Evolutionary conservation across 1,284 basidiomycete genomes (phyloP), one percentile per base, ranked within the genome.

Genomic region (Puccinia polysora): DNA sequence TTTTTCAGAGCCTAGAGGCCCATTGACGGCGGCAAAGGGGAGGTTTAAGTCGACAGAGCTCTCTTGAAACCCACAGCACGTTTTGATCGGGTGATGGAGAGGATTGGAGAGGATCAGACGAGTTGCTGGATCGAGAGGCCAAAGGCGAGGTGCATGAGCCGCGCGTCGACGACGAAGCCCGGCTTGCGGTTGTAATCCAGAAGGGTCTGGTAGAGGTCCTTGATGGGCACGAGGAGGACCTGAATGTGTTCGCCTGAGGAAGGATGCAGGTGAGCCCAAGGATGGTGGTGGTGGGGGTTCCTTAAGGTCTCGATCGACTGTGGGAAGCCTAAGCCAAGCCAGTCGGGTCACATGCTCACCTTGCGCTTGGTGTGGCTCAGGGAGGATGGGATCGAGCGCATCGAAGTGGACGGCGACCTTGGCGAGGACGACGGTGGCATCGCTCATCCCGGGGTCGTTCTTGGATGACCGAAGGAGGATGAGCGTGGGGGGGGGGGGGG

Each of bases 61-160:
- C n/a, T n/a, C n/a, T n/a, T n/a, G n/a, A n/a, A n/a, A n/a, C n/a
- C n/a, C n/a, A n/a, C n/a, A n/a, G n/a, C n/a, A n/a, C n/a, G n/a
- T n/a, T n/a, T n/a, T n/a, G n/a, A n/a, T n/a, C n/a, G n/a, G n/a
- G n/a, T n/a, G n/a, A n/a, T n/a, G n/a, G n/a, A n/a, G n/a, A n/a
- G n/a, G n/a, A 28, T 55, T 55, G 6, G 23, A 18, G 4, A 25
- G 5, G 28, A 12, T n/a, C n/a, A n/a, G n/a, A 55, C 34, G 28
- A 28, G 49, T 55, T 25, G 34, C 18, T 55, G 53, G 10, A 55
- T 55, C 10, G 53, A 7, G 28, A 65, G n/a, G 18, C 63, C 47
- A 14, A 18, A 65, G 30, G 55, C 67, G 3, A 60, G 40, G 50
- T 60, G 55, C 67, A 69, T 69, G 32, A 69, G 67, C 1, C 30